A percentile compares a stretch with the other conserved stretches of the same genome.
Evolutionary conservation across 1,139 yeast species (phyloP).

Genomic region (Nakaseomyces bracarensis): DNA sequence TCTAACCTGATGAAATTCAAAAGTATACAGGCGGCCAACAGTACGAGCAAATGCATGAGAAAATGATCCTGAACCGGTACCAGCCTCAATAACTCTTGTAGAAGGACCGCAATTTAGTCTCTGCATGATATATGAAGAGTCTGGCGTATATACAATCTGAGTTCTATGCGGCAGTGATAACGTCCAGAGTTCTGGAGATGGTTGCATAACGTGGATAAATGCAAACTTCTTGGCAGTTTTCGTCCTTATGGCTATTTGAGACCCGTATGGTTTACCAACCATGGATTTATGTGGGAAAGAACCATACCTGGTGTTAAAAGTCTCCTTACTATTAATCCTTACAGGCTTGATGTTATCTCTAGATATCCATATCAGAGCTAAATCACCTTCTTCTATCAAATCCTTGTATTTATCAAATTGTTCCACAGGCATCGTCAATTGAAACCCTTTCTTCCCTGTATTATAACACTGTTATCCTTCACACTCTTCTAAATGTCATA

Average conservation of each 20-base stretch:
- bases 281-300: slow-evolving; percentile 72
- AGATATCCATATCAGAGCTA: slow-evolving; percentile 78
- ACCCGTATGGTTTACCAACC: slow-evolving; percentile 77
- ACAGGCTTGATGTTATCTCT: slow-evolving; percentile 75
- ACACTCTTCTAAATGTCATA: too few species aligned
- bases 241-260: slow-evolving; percentile 67
- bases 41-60: slow-evolving; percentile 89
- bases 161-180: slow-evolving; percentile 92
- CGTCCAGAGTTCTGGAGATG: slow-evolving; percentile 96
- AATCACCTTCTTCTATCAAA: slow-evolving; percentile 69
- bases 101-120: slow-evolving; percentile 68
- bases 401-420: slow-evolving; percentile 22
- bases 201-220: slow-evolving; percentile 78
- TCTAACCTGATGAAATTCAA: slow-evolving; percentile 85
- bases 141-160: slow-evolving; percentile 95
- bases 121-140: slow-evolving; percentile 82
- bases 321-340: slow-evolving; percentile 48
- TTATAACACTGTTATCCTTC: too few species aligned
- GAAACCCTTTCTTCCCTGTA: too few species aligned
- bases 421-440: slow-evolving; percentile 15
- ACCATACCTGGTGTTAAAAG: slow-evolving; percentile 80
- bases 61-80: slow-evolving; percentile 95
- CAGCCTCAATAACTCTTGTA: slow-evolving; percentile 84
- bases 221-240: slow-evolving; percentile 56
- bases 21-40: slow-evolving; percentile 71